A percentile compares a stretch with the other conserved stretches of the same genome.
These are phyloP conservation scores for Biscutella auriculata DNA, from an alignment of 441 rosid genomes.

Conservation along the genomic window DNA sequence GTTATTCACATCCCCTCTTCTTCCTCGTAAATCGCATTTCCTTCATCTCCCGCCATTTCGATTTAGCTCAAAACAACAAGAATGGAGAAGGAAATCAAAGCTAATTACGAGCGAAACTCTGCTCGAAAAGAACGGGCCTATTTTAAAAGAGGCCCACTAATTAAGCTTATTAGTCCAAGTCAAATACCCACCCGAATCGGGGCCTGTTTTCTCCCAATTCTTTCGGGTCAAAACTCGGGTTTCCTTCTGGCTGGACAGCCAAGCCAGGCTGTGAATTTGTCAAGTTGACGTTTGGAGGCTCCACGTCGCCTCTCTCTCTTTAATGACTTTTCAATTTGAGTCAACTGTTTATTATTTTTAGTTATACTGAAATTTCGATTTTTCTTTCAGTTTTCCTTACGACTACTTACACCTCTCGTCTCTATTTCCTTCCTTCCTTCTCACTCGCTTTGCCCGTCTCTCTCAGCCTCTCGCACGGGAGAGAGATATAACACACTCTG, in stretches of 20 bases:
- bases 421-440: constrained; percentile 7
- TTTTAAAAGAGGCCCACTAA: too few relatives aligned
- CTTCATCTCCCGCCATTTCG: constrained; percentile 26
- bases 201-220: too few relatives aligned
- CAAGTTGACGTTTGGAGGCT: constrained; percentile 29
- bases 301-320: constrained; percentile 19
- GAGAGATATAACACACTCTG: not conserved
- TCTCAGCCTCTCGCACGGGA: constrained; percentile 9
- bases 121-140: too few relatives aligned
- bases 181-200: too few relatives aligned
- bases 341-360: constrained; percentile 21
- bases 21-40: constrained; percentile 16
- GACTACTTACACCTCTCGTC: not conserved
- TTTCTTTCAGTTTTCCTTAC: not conserved
- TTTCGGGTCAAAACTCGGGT: too few relatives aligned
- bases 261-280: constrained; percentile 23
- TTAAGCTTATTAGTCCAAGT: too few relatives aligned
- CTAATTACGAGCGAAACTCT: too few relatives aligned
- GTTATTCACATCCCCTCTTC: constrained; percentile 2
- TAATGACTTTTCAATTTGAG: constrained; percentile 23
- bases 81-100: too few relatives aligned
- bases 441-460: not conserved
- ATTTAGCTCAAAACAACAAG: too few relatives aligned
- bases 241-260: too few relatives aligned
- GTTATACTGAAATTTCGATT: not conserved